A percentile compares a stretch with the other conserved stretches of the same genome.
Evolutionary conservation across 768 basidiomycete species (phyloP).

Genomic region (Lactifluus pinguis): DNA sequence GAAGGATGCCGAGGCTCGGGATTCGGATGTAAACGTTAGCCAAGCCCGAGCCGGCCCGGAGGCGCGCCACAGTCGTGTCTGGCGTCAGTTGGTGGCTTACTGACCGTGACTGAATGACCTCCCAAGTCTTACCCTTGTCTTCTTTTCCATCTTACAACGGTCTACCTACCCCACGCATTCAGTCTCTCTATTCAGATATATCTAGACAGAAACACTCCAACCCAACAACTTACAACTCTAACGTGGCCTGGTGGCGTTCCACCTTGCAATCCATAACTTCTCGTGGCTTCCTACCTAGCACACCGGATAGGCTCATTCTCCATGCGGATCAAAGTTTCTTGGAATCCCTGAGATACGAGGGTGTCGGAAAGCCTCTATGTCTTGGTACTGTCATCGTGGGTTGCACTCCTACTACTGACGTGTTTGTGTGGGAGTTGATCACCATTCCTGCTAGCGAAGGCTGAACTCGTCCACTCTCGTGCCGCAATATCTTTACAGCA

Average conservation of each 20-base stretch:
- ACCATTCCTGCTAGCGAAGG: slow-evolving; percentile 49
- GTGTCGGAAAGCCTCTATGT: slow-evolving; percentile 67
- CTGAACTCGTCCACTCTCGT: slow-evolving; percentile 46
- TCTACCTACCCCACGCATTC: slow-evolving; percentile 45
- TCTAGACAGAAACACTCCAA: slow-evolving; percentile 78
- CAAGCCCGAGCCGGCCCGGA: background rate
- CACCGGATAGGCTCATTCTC: slow-evolving; percentile 48
- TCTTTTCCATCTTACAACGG: slow-evolving; percentile 39
- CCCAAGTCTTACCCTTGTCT: slow-evolving; percentile 11
- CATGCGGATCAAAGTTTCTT: slow-evolving; percentile 43
- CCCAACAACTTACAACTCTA: slow-evolving; percentile 69
- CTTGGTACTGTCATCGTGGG: slow-evolving; percentile 68
- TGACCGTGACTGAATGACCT: background rate
- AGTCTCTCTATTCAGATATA: slow-evolving; percentile 83
- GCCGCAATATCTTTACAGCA: slow-evolving; percentile 40
- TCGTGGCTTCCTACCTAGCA: slow-evolving; percentile 41
- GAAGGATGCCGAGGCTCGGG: background rate
- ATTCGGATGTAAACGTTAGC: background rate
- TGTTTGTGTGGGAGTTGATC: background rate
- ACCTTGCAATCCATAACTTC: slow-evolving; percentile 54
- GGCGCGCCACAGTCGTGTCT: background rate
- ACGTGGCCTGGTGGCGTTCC: slow-evolving; percentile 81
- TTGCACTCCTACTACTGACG: slow-evolving; percentile 16
- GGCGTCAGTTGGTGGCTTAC: too few species aligned
- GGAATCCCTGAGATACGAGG: slow-evolving; percentile 54